phyloP scores from a whole-genome alignment of 1,284 basidiomycete genomes.

The Sphaerobolus stellatus region DNA sequence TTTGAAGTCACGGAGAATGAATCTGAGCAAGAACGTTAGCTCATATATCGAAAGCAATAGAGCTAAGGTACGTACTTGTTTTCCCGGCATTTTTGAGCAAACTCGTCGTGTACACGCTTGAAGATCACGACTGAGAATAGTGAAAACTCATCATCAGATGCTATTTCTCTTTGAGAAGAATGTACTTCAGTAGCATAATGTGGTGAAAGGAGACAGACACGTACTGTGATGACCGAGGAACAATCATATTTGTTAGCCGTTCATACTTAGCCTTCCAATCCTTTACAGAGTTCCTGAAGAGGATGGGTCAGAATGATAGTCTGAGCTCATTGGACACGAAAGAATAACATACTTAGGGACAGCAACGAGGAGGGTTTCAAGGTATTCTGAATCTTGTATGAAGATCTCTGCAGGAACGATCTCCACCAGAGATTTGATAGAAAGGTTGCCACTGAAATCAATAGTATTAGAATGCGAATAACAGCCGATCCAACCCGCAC shows the following conservation, averaged over 20 bases:
- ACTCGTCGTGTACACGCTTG: constrained; percentile 89
- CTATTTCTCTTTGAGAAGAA: constrained; percentile 47
- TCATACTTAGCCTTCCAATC: constrained; percentile 93
- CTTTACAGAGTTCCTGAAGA: constrained; percentile 71
- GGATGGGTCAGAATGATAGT: neutral
- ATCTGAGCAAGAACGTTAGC: constrained; percentile 44
- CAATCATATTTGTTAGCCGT: constrained; percentile 85
- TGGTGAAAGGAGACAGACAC: constrained; percentile 25
- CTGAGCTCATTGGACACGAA: neutral
- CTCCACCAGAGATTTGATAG: constrained; percentile 83
- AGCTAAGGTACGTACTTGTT: constrained; percentile 76
- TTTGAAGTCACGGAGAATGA: constrained; percentile 91
- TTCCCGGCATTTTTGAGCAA: constrained; percentile 92
- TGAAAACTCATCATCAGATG: constrained; percentile 86
- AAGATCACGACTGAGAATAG: constrained; percentile 91
- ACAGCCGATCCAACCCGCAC: constrained; percentile 26
- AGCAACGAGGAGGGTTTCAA: constrained; percentile 91
- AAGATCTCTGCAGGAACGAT: constrained; percentile 84
- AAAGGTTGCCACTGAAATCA: constrained; percentile 82
- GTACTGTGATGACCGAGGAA: constrained; percentile 90
- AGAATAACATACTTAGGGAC: constrained; percentile 77
- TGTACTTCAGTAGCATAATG: neutral
- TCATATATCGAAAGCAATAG: neutral
- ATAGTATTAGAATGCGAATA: constrained; percentile 9
- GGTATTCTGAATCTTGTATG: constrained; percentile 86